These are phyloP conservation scores for Pyrus hybrid DNA, from an alignment of 331 rosid species.

Conservation along the genomic window DNA sequence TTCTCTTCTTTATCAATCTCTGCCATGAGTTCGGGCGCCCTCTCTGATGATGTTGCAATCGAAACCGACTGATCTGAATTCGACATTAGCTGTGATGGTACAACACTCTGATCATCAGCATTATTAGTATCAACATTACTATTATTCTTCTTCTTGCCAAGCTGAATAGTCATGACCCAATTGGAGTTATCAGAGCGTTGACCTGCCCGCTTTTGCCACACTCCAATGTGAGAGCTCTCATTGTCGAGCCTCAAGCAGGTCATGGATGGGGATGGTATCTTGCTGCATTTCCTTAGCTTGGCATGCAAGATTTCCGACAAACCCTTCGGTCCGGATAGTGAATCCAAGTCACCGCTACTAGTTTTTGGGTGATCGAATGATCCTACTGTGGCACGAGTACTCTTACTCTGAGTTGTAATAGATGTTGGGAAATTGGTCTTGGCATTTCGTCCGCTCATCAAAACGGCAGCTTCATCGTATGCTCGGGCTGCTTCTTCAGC, in stretches of 20 bases:
- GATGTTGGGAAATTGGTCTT: conserved; percentile 22
- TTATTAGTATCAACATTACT: background rate
- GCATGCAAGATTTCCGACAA: conserved; percentile 64
- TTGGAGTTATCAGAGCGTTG: conserved; percentile 51
- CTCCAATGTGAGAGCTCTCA: conserved; percentile 68
- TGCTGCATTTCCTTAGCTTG: conserved; percentile 68
- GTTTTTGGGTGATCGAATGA: background rate
- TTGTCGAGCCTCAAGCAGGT: conserved; percentile 82
- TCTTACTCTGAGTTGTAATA: background rate
- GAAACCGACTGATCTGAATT: background rate
- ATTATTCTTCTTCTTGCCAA: conserved; percentile 27
- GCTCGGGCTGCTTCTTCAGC: conserved; percentile 34
- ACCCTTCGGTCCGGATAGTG: conserved; percentile 14
- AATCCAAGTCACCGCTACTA: background rate
- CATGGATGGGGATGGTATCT: conserved; percentile 64
- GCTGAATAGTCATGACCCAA: conserved; percentile 67
- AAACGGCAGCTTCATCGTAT: conserved; percentile 24
- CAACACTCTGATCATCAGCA: background rate
- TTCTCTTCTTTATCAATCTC: conserved; percentile 49
- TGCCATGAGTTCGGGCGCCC: conserved; percentile 5
- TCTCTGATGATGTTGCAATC: background rate
- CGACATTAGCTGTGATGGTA: background rate
- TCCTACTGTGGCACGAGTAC: background rate
- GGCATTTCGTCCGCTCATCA: conserved; percentile 29
- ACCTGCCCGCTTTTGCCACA: conserved; percentile 86